Base-by-base conservation (phyloP, 306 rosid species). In the Dalbergia cultrata region DNA sequence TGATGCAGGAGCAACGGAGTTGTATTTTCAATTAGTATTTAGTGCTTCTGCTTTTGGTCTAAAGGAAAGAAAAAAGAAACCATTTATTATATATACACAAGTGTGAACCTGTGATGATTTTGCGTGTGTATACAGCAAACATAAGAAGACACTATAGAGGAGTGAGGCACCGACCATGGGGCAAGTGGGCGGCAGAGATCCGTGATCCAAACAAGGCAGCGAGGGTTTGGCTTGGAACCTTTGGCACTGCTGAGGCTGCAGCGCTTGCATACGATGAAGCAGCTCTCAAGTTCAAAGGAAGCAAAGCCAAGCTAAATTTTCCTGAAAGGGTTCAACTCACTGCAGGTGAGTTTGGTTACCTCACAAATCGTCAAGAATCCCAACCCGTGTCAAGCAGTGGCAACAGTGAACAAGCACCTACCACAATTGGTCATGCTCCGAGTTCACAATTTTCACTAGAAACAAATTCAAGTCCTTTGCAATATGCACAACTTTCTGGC, bases 101-200 rank as follows among this genome's bases (percentile, higher is more conserved):
- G 59, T 53, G 59, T 53, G 31, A 26, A 26, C 31, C 31, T 26
- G 31, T 26, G 10, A 16, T 17, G 26, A 7, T 34, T 43, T 58
- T 26, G 54, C 6, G 1, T 13, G 19, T 45, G 17, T 16, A 45
- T 37, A 80, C 53, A 87, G 89, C 83, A 54, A 75, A 66, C 58
- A 50, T 70, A 67, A 84, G 80, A 66, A 85, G 87, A 66, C 86
- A 85, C 45, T 92, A 92, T 5, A 90, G 95, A 83, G 97, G 97
- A 75, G 97, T 92, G 19, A 77, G 97, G 66, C 93, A 90, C 39
- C 70, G 97, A n/a, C 95, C 95, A 1, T 90, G 95, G 95, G 97
- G 97, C 0, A 92, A 89, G 34, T 92, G 92, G 92, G 97, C 97
- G 0, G 91, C 97, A 1, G 97, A 92, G 85, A 92, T 92, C 81